A percentile compares a stretch with the other conserved stretches of the same genome.
These are phyloP conservation scores for Phytopythium vexans DNA, from an alignment of 352 stramenopile species.

Conservation along the genomic window DNA sequence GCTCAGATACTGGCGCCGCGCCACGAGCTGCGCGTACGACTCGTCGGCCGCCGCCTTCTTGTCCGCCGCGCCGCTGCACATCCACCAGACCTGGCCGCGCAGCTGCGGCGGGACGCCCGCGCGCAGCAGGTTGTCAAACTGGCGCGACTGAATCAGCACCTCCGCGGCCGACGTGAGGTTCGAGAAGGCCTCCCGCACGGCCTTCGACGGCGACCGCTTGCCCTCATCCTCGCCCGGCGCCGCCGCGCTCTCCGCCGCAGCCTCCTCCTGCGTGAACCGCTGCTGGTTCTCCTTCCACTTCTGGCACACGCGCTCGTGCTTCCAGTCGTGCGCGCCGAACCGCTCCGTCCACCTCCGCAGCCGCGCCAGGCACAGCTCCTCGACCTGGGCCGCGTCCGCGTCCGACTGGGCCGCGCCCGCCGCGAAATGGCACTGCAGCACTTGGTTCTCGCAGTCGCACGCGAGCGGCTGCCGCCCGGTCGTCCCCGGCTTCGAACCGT, in stretches of 20 bases:
- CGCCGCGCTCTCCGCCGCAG: background rate
- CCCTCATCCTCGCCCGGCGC: background rate
- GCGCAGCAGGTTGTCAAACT: slow-evolving; percentile 66
- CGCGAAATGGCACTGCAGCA: slow-evolving; percentile 35
- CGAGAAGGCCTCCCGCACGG: slow-evolving; percentile 47
- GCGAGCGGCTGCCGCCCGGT: slow-evolving; percentile 16
- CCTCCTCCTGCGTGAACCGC: slow-evolving; percentile 26
- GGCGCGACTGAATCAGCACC: slow-evolving; percentile 40
- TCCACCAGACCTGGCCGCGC: slow-evolving; percentile 79
- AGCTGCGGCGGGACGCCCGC: slow-evolving; percentile 59
- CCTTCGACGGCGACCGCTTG: slow-evolving; percentile 24
- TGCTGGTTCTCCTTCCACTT: slow-evolving; percentile 75
- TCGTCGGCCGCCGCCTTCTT: slow-evolving; percentile 37
- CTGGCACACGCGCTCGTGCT: slow-evolving; percentile 48
- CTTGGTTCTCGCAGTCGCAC: slow-evolving; percentile 43
- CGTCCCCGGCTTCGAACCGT: background rate
- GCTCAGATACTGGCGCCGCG: slow-evolving; percentile 50
- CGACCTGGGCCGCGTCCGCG: slow-evolving; percentile 11
- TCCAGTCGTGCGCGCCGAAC: slow-evolving; percentile 55
- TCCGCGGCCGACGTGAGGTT: slow-evolving; percentile 53
- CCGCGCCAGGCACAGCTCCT: slow-evolving; percentile 26
- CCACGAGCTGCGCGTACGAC: slow-evolving; percentile 53
- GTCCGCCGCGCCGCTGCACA: slow-evolving; percentile 65
- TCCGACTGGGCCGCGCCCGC: slow-evolving; percentile 6
- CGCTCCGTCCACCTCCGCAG: slow-evolving; percentile 56